These are phyloP conservation scores for Diplodia seriata DNA, from an alignment of 2,329 filamentous ascomycete species.

Conservation along the genomic window DNA sequence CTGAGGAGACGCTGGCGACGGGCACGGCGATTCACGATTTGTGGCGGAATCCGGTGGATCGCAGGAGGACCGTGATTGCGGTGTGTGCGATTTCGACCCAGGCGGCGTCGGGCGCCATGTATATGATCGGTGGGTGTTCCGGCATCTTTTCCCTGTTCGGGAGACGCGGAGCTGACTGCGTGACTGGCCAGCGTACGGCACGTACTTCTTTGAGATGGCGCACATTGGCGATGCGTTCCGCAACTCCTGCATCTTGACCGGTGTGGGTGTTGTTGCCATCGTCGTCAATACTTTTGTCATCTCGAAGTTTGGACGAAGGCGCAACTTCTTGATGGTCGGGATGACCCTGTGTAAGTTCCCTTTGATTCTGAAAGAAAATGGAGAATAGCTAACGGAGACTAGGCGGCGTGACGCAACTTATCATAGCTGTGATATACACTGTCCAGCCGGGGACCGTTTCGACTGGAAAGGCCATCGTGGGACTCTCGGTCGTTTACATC, in stretches of 20 bases:
- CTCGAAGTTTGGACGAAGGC: conserved; percentile 60
- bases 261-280: conserved; percentile 62
- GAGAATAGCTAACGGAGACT: neutral
- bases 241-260: conserved; percentile 63
- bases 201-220: conserved; percentile 47
- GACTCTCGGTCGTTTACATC: conserved; percentile 62
- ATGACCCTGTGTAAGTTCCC: conserved; percentile 54
- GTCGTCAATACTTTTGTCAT: conserved; percentile 61
- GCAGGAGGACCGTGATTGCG: conserved; percentile 58
- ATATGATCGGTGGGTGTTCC: conserved; percentile 39
- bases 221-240: conserved; percentile 56
- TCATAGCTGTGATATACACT: conserved; percentile 62
- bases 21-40: conserved; percentile 60
- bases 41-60: conserved; percentile 60
- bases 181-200: conserved; percentile 39
- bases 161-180: neutral
- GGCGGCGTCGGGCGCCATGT: conserved; percentile 63
- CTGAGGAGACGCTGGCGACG: conserved; percentile 54
- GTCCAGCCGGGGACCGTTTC: conserved; percentile 47
- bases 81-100: conserved; percentile 59
- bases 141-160: no score
- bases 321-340: conserved; percentile 60
- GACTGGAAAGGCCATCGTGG: conserved; percentile 60
- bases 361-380: no score
- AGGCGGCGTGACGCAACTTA: conserved; percentile 60